These are phyloP conservation scores for Populus hybrid DNA, from an alignment of 441 rosid genomes.

Conservation along the genomic window DNA sequence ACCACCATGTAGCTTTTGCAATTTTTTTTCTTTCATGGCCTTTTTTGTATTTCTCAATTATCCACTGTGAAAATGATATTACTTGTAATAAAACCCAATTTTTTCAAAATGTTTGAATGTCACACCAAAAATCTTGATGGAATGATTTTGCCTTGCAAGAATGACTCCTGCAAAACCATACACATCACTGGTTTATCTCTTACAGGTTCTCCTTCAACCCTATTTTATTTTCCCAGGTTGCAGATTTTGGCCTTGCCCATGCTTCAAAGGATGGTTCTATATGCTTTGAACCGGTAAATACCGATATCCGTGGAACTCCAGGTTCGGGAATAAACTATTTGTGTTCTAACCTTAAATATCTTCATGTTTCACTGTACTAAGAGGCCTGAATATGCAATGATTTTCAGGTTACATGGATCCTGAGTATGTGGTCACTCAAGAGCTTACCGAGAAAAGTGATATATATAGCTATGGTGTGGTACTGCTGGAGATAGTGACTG, in stretches of 20 bases:
- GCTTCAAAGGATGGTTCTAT: constrained; percentile 86
- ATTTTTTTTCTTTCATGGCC: background rate
- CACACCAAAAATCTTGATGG: background rate
- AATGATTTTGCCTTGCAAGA: background rate
- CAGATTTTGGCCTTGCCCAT: constrained; percentile 96
- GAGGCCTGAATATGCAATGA: constrained; percentile 11
- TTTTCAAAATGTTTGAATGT: background rate
- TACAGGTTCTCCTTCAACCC: background rate
- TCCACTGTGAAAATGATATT: background rate
- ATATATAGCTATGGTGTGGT: constrained; percentile 93
- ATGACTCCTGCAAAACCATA: background rate
- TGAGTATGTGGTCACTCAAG: constrained; percentile 78
- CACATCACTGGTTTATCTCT: background rate
- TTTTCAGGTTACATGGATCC: constrained; percentile 95
- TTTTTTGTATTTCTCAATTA: background rate
- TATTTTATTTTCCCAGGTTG: constrained; percentile 54
- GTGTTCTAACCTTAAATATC: background rate
- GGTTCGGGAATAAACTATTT: constrained; percentile 45
- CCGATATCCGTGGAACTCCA: constrained; percentile 93
- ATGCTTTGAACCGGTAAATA: constrained; percentile 82
- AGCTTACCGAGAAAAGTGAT: constrained; percentile 92
- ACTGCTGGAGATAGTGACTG: constrained; percentile 77
- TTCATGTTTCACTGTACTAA: background rate
- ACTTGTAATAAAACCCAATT: background rate
- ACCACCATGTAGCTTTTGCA: constrained; percentile 1